These are phyloP conservation scores for Tulasnella sp. DNA, from an alignment of 768 basidiomycete species.

Conservation along the genomic window DNA sequence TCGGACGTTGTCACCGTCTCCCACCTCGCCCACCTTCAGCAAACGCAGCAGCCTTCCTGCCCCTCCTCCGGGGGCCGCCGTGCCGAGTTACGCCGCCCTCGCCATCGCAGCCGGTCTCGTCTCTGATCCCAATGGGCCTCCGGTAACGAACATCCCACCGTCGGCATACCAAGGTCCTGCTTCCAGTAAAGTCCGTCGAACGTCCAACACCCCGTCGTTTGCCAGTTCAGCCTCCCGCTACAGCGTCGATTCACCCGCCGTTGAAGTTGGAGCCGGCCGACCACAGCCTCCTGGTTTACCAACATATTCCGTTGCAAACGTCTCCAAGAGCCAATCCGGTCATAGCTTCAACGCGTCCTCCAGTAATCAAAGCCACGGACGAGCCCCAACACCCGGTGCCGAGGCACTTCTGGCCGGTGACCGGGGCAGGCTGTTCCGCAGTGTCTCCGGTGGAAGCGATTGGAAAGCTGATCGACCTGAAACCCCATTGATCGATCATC, in stretches of 20 bases:
- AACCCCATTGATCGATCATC: slow-evolving; percentile 24
- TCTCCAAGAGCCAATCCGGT: not conserved
- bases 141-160: not conserved
- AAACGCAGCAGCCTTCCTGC: slow-evolving; percentile 18
- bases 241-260: slow-evolving; percentile 12
- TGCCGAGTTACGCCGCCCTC: not conserved
- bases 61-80: slow-evolving; percentile 17
- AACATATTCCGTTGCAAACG: slow-evolving; percentile 18
- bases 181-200: not conserved
- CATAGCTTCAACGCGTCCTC: slow-evolving; percentile 13
- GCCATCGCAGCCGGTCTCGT: slow-evolving; percentile 10
- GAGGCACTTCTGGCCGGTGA: not conserved
- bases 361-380: slow-evolving; percentile 1
- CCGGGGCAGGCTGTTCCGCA: not conserved
- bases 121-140: not conserved
- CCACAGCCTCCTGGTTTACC: not conserved
- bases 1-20: not conserved
- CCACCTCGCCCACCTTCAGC: slow-evolving; percentile 19
- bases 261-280: not conserved
- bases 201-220: slow-evolving; percentile 25
- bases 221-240: slow-evolving; percentile 27
- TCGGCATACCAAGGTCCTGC: slow-evolving; percentile 1
- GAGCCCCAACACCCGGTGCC: slow-evolving; percentile 19
- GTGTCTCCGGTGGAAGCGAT: slow-evolving; percentile 6
- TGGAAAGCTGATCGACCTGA: slow-evolving; percentile 8